Evolutionary conservation across 345 rosid genomes (phyloP).

Genomic region (Pseudoturritis turrita): DNA sequence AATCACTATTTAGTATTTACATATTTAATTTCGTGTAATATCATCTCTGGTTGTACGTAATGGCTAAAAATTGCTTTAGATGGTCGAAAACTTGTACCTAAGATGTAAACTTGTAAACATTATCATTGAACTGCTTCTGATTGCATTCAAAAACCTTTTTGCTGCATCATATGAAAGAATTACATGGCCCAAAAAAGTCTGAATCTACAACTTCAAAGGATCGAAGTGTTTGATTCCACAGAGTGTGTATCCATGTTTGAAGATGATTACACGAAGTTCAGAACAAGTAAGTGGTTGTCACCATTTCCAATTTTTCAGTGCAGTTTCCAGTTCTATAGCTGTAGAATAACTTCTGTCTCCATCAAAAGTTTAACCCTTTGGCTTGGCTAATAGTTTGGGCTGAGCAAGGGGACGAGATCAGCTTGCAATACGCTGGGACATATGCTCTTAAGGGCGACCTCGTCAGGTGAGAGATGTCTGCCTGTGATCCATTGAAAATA

Average conservation of each 20-base stretch:
- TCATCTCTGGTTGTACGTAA: neutral
- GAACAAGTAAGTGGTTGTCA: conserved; percentile 52
- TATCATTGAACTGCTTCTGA: neutral
- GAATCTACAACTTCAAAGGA: conserved; percentile 61
- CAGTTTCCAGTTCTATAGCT: neutral
- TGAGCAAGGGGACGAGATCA: conserved; percentile 95
- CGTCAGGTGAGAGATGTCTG: conserved; percentile 53
- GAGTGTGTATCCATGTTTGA: conserved; percentile 60
- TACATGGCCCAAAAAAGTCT: conserved; percentile 76
- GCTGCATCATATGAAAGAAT: conserved; percentile 44
- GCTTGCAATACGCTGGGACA: conserved; percentile 95
- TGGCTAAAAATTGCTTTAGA: neutral
- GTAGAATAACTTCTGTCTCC: neutral
- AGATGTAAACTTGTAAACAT: neutral
- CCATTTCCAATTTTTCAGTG: neutral
- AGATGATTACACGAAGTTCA: conserved; percentile 66
- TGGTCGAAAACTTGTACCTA: neutral
- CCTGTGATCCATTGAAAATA: neutral
- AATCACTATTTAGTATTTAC: neutral
- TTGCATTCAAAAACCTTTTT: conserved; percentile 1
- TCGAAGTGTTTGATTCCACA: conserved; percentile 46
- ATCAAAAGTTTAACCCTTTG: conserved; percentile 6
- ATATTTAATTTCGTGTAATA: neutral
- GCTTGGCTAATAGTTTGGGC: conserved; percentile 73
- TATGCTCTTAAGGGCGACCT: conserved; percentile 94